Evolutionary conservation across 1,139 yeast species (phyloP).

Genomic region (Debaryomycetaceae sp.): DNA sequence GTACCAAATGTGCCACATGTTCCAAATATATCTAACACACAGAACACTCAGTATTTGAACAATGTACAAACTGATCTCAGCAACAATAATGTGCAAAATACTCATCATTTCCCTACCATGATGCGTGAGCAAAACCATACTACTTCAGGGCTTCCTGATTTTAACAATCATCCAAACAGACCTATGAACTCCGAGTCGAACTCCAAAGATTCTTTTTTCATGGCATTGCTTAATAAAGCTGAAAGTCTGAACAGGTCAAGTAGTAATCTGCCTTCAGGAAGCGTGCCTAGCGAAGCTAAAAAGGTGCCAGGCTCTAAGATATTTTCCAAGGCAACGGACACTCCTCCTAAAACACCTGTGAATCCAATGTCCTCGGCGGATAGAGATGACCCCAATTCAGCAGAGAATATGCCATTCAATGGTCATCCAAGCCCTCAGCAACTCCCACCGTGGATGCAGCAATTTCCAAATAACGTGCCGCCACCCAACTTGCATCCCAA

Average conservation of each 20-base stretch:
- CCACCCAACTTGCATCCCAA: slow-evolving; percentile 11
- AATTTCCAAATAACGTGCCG: slow-evolving; percentile 11
- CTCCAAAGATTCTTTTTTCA: slow-evolving; percentile 49
- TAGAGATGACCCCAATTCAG: background rate
- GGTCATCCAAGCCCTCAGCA: slow-evolving; percentile 3
- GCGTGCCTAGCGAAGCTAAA: background rate
- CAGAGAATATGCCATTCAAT: background rate
- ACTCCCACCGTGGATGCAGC: slow-evolving; percentile 27
- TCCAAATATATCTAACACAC: background rate
- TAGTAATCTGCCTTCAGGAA: background rate
- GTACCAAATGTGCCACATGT: background rate
- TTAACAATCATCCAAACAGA: slow-evolving; percentile 8
- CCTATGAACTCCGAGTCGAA: slow-evolving; percentile 2
- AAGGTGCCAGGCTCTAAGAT: too few relatives aligned
- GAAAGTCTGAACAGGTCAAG: slow-evolving; percentile 1
- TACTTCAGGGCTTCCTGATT: too few relatives aligned
- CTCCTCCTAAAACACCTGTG: background rate
- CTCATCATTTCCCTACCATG: slow-evolving; percentile 2
- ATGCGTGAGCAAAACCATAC: too few relatives aligned
- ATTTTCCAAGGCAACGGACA: too few relatives aligned
- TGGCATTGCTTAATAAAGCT: slow-evolving; percentile 39
- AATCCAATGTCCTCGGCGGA: background rate
- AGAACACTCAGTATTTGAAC: background rate
- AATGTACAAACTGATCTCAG: background rate
- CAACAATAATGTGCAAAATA: background rate